phyloP scores from a whole-genome alignment of 192 early-diverging fungal genomes.

The Umbelopsis sp. region DNA sequence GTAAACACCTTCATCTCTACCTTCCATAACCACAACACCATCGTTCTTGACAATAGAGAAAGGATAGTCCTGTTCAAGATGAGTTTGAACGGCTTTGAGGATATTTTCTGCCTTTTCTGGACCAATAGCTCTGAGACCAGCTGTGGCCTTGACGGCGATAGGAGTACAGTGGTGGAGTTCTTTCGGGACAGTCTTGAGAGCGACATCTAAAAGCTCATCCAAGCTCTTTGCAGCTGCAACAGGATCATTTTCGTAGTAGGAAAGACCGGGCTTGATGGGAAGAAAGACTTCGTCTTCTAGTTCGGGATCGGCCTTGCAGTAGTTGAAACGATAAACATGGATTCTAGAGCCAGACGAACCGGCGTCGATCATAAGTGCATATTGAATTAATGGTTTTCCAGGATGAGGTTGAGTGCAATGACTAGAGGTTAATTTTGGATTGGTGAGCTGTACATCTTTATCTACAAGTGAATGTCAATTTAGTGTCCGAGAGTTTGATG shows the following conservation, averaged over 20 bases:
- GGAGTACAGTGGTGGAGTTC: constrained; percentile 69
- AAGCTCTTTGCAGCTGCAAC: constrained; percentile 71
- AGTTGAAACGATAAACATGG: constrained; percentile 88
- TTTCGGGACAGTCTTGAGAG: constrained; percentile 63
- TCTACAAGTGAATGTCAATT: background rate
- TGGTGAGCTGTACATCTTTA: background rate
- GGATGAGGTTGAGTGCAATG: constrained; percentile 68
- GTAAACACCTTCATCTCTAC: constrained; percentile 87
- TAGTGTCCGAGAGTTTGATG: background rate
- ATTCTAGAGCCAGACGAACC: constrained; percentile 89
- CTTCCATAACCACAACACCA: constrained; percentile 85
- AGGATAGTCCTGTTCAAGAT: constrained; percentile 63
- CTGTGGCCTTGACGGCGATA: constrained; percentile 85
- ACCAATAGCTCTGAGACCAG: constrained; percentile 76
- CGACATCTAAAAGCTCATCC: constrained; percentile 67
- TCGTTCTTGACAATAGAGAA: constrained; percentile 63
- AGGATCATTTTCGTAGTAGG: constrained; percentile 64
- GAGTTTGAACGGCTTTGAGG: constrained; percentile 60
- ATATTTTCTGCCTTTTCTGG: constrained; percentile 67
- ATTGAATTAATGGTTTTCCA: constrained; percentile 73
- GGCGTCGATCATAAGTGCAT: constrained; percentile 84
- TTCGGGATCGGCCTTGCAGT: constrained; percentile 67
- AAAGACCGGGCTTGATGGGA: constrained; percentile 78
- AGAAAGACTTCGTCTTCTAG: constrained; percentile 75
- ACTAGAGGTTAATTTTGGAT: constrained; percentile 32